phyloP scores from a whole-genome alignment of 1,139 yeast species.

The Candida pseudoviswanathii region DNA sequence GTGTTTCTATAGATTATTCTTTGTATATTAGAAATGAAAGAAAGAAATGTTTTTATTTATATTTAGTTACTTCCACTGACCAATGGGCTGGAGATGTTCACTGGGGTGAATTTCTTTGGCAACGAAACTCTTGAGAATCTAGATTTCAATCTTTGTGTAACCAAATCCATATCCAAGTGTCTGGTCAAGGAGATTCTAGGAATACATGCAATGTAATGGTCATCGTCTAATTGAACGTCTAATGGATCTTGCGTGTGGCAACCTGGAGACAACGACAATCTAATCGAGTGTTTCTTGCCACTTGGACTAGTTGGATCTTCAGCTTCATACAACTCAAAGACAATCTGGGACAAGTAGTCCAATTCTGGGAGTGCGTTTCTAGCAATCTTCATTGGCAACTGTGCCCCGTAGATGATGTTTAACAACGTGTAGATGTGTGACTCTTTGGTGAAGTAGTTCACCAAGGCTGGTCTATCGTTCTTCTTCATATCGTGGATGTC shows the following conservation, averaged over 20 bases:
- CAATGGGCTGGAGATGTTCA: constrained; percentile 75
- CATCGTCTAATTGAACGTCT: constrained; percentile 93
- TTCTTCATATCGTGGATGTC: constrained; percentile 82
- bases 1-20: background rate
- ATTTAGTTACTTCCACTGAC: constrained; percentile 23
- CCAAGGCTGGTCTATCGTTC: constrained; percentile 68
- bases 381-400: constrained; percentile 90
- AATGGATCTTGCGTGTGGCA: constrained; percentile 97
- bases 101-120: constrained; percentile 91
- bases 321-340: constrained; percentile 88
- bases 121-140: constrained; percentile 85
- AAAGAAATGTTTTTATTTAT: constrained; percentile 3
- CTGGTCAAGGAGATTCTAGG: constrained; percentile 88
- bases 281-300: constrained; percentile 81
- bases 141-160: constrained; percentile 76
- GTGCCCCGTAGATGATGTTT: constrained; percentile 91
- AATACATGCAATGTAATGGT: constrained; percentile 95
- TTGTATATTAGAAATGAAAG: background rate
- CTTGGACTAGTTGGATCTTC: constrained; percentile 59
- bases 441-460: constrained; percentile 93
- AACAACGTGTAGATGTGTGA: constrained; percentile 93
- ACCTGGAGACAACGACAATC: constrained; percentile 92
- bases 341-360: constrained; percentile 93
- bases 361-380: constrained; percentile 95
- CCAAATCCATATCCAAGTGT: constrained; percentile 90